phyloP scores from a whole-genome alignment of 192 early-diverging fungal species.

The Neocallimastix lanati region DNA sequence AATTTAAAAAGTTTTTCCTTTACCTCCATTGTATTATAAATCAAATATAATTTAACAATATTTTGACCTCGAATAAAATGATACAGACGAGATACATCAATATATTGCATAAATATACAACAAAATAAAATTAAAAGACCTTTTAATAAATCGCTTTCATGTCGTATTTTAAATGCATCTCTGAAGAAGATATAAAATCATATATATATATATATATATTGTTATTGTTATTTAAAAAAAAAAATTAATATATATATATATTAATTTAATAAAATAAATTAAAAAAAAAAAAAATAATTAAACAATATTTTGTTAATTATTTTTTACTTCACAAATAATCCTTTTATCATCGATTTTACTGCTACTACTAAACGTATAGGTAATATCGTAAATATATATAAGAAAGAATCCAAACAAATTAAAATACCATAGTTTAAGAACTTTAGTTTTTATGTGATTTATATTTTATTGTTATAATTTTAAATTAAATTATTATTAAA shows the following conservation, averaged over 20 bases:
- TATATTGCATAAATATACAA: conserved; percentile 51
- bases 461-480: too few relatives aligned
- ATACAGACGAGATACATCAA: conserved; percentile 82
- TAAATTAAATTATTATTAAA: too few relatives aligned
- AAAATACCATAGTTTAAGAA: conserved; percentile 78
- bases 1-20: not conserved
- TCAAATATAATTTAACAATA: conserved; percentile 93
- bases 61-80: conserved; percentile 90
- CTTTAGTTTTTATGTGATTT: too few relatives aligned
- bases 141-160: conserved; percentile 82
- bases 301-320: conserved; percentile 1
- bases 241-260: conserved; percentile 3
- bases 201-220: conserved; percentile 1
- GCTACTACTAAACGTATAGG: conserved; percentile 71
- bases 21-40: conserved; percentile 88
- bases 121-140: conserved; percentile 58
- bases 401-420: conserved; percentile 85
- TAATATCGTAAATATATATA: conserved; percentile 87
- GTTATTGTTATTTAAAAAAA: conserved; percentile 5
- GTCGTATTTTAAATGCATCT: conserved; percentile 42
- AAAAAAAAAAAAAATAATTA: not conserved
- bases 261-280: conserved; percentile 1
- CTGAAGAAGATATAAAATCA: not conserved
- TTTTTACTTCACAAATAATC: conserved; percentile 14
- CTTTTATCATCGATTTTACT: conserved; percentile 15